Conservation (phyloP, 2,329 filamentous ascomycete species). For the Penicillium janthinellum region DNA sequence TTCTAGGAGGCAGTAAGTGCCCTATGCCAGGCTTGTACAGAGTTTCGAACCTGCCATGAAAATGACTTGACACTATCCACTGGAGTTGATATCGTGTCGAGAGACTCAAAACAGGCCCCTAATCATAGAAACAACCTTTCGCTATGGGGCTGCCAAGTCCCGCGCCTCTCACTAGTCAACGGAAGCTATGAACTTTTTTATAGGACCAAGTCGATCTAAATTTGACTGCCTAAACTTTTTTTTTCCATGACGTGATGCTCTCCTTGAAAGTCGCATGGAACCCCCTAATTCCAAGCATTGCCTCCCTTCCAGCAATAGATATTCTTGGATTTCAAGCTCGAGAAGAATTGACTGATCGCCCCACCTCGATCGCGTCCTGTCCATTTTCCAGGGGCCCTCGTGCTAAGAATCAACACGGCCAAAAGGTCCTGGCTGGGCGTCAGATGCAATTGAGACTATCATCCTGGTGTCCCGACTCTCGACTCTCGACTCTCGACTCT, state of each 20-base stretch:
- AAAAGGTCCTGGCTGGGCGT: neutral
- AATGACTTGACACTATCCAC: no score
- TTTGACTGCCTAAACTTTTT: neutral
- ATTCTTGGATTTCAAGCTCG: neutral
- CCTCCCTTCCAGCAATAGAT: neutral
- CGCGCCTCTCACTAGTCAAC: neutral
- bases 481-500: no score
- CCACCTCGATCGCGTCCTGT: slow-evolving; percentile 4
- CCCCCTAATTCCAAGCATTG: slow-evolving; percentile 23
- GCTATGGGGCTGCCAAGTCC: neutral
- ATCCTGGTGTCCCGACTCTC: neutral
- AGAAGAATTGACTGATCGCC: slow-evolving; percentile 7
- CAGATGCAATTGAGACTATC: neutral
- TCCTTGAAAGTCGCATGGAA: neutral
- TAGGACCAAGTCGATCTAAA: neutral
- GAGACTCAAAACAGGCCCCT: neutral
- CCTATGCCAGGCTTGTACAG: neutral
- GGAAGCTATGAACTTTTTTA: no score
- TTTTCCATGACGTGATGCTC: neutral
- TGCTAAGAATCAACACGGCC: neutral
- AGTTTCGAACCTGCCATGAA: neutral
- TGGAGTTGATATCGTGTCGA: neutral
- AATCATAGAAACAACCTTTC: neutral
- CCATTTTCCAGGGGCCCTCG: neutral
- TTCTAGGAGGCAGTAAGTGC: neutral